These are phyloP conservation scores for Thalassia testudinum DNA, from an alignment of 116 monocot species.

Conservation along the genomic window DNA sequence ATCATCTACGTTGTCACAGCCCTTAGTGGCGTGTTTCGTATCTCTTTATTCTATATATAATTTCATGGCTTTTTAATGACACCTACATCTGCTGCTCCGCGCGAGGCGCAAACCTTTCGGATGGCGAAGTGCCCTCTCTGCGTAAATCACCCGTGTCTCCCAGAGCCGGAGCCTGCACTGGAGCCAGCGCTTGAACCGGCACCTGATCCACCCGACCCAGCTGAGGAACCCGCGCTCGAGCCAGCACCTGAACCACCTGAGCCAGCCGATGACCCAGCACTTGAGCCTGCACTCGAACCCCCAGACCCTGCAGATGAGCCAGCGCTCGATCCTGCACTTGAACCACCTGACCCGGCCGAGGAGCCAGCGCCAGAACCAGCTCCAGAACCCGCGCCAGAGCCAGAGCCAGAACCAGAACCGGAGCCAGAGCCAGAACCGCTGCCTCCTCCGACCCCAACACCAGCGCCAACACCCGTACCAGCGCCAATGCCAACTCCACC, in stretches of 20 bases:
- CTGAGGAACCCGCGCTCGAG: conserved; percentile 8
- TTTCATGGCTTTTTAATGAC: no score
- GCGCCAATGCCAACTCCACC: conserved; percentile 3
- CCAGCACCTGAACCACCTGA: conserved; percentile 14
- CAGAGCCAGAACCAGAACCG: conserved; percentile 27
- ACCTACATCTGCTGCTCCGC: no score
- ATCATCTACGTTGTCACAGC: no score
- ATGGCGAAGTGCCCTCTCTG: no score
- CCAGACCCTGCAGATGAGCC: conserved; percentile 4
- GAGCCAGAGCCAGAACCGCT: conserved; percentile 19
- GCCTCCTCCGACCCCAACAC: background rate
- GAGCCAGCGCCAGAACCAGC: conserved; percentile 8
- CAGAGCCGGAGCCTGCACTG: background rate
- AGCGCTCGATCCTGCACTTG: conserved; percentile 1
- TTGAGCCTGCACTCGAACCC: conserved; percentile 8
- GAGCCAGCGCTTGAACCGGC: background rate
- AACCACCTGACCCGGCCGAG: conserved; percentile 1
- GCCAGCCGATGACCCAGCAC: conserved; percentile 19
- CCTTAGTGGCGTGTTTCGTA: no score
- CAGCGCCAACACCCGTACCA: conserved; percentile 3
- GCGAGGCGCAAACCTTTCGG: no score
- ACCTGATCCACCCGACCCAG: background rate
- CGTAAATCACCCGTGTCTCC: no score
- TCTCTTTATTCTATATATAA: no score
- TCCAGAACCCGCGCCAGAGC: conserved; percentile 13